Conservation (phyloP, 805 yeast species). For the Brettanomyces bruxellensis region DNA sequence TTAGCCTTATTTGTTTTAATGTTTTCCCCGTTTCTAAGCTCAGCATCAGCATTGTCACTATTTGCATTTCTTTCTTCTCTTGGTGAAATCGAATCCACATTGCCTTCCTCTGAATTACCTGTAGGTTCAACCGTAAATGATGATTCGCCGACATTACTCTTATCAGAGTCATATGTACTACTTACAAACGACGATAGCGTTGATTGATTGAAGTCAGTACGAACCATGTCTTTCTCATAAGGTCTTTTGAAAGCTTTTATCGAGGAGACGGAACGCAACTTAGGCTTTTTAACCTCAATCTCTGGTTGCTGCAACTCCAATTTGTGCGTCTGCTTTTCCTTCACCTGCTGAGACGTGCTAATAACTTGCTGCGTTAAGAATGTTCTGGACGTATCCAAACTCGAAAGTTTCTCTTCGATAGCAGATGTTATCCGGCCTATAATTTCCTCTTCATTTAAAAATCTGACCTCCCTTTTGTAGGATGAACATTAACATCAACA, state of each 20-base stretch:
- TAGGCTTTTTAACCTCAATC: not conserved
- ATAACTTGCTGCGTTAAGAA: slow-evolving; percentile 57
- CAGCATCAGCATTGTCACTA: not conserved
- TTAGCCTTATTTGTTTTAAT: not conserved
- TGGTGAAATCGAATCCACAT: not conserved
- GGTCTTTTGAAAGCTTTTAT: slow-evolving; percentile 26
- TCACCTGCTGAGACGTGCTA: slow-evolving; percentile 20
- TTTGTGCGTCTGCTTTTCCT: slow-evolving; percentile 16
- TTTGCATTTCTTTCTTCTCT: not conserved
- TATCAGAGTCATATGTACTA: not conserved
- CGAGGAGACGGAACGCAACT: not conserved
- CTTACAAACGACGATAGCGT: slow-evolving; percentile 33
- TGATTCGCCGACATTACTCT: not conserved
- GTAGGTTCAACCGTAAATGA: no score
- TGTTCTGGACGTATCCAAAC: slow-evolving; percentile 57
- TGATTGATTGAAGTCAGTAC: slow-evolving; percentile 63
- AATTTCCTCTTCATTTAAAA: slow-evolving; percentile 80
- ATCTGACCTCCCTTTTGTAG: slow-evolving; percentile 87
- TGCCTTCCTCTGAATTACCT: not conserved
- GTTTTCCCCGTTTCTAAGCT: not conserved
- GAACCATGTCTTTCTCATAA: slow-evolving; percentile 55
- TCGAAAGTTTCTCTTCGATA: slow-evolving; percentile 42
- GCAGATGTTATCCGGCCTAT: slow-evolving; percentile 45
- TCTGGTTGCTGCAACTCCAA: slow-evolving; percentile 5
- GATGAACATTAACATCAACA: slow-evolving; percentile 91